Evolutionary conservation across 768 basidiomycete species (phyloP).

Genomic region (Pleurotus cornucopiae): DNA sequence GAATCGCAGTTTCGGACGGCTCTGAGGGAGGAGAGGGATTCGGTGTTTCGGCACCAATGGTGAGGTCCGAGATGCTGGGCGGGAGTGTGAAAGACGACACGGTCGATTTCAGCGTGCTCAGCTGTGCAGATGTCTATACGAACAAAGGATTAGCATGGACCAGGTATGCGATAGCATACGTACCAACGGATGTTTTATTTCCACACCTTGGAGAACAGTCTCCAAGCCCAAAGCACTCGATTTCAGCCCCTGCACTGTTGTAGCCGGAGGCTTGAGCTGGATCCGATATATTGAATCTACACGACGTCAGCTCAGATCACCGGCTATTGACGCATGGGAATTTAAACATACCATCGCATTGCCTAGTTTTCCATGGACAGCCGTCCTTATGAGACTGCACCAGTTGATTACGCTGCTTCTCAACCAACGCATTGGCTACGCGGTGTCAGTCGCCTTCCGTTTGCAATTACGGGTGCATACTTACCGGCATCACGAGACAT

Average conservation of each 20-base stretch:
- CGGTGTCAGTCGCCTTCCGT: neutral
- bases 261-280: slow-evolving; percentile 62
- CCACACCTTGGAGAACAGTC: slow-evolving; percentile 45
- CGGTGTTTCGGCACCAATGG: neutral
- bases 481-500: slow-evolving; percentile 75
- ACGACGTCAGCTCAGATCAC: neutral
- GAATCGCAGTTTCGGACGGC: slow-evolving; percentile 37
- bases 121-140: slow-evolving; percentile 52
- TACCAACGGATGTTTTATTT: slow-evolving; percentile 74
- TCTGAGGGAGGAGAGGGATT: slow-evolving; percentile 8
- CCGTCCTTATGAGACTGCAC: slow-evolving; percentile 74
- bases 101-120: slow-evolving; percentile 46
- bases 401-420: slow-evolving; percentile 65
- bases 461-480: slow-evolving; percentile 28
- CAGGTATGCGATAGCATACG: slow-evolving; percentile 15
- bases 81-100: slow-evolving; percentile 32
- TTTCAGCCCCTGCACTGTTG: slow-evolving; percentile 60
- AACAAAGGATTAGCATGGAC: neutral
- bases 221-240: slow-evolving; percentile 49
- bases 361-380: slow-evolving; percentile 79
- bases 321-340: too few relatives aligned
- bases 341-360: slow-evolving; percentile 65
- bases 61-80: slow-evolving; percentile 8
- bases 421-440: slow-evolving; percentile 65
- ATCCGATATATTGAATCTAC: slow-evolving; percentile 71